These are phyloP conservation scores for Hyphopichia burtonii DNA, from an alignment of 1,139 yeast species.

Conservation along the genomic window DNA sequence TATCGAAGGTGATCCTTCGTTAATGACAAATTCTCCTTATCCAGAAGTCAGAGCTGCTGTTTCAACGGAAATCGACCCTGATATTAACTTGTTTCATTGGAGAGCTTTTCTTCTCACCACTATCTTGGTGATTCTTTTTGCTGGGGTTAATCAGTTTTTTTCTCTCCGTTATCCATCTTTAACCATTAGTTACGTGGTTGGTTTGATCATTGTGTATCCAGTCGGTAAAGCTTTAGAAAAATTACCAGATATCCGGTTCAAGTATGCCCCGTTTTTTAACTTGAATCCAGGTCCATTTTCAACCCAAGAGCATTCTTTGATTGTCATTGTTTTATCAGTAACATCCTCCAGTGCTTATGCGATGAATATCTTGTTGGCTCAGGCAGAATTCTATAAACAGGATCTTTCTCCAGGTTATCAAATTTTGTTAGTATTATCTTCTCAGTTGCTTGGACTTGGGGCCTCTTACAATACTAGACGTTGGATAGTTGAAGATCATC, in stretches of 20 bases:
- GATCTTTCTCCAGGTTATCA: slow-evolving; percentile 10
- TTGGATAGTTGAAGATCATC: slow-evolving; percentile 24
- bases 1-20: slow-evolving; percentile 27
- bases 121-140: slow-evolving; percentile 16
- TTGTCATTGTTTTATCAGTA: slow-evolving; percentile 13
- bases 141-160: slow-evolving; percentile 22
- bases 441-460: slow-evolving; percentile 22
- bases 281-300: slow-evolving; percentile 29
- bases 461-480: slow-evolving; percentile 20
- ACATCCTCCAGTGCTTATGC: slow-evolving; percentile 17
- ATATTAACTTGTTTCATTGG: slow-evolving; percentile 17
- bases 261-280: slow-evolving; percentile 20
- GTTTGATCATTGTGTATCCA: slow-evolving; percentile 17
- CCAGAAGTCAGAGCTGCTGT: slow-evolving; percentile 22
- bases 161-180: slow-evolving; percentile 20
- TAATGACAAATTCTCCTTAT: slow-evolving; percentile 18
- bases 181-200: slow-evolving; percentile 17
- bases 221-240: slow-evolving; percentile 10
- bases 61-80: slow-evolving; percentile 11
- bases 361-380: slow-evolving; percentile 17
- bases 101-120: slow-evolving; percentile 14
- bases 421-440: slow-evolving; percentile 5
- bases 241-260: slow-evolving; percentile 17
- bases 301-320: slow-evolving; percentile 7
- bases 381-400: slow-evolving; percentile 11